phyloP scores from a whole-genome alignment of 1,284 basidiomycete genomes.

The Tranzscheliella williamsii region DNA sequence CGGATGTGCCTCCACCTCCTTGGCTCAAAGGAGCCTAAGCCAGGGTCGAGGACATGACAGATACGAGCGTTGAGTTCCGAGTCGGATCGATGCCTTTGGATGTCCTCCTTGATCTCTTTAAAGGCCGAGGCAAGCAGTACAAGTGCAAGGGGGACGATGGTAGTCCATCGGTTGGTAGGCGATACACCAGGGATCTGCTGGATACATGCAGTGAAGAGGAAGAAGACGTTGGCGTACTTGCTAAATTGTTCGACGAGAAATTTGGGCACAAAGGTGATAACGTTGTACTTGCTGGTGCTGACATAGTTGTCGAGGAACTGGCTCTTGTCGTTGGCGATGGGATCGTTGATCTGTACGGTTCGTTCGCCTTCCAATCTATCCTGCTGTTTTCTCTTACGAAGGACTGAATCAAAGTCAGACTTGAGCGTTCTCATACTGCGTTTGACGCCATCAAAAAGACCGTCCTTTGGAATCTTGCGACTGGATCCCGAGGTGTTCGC shows the following conservation, averaged over 20 bases:
- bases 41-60: slow-evolving; percentile 74
- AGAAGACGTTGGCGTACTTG: slow-evolving; percentile 98
- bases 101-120: slow-evolving; percentile 93
- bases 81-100: slow-evolving; percentile 96
- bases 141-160: slow-evolving; percentile 85
- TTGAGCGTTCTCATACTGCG: slow-evolving; percentile 35
- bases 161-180: slow-evolving; percentile 92
- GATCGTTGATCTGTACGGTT: slow-evolving; percentile 53
- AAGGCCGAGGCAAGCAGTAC: slow-evolving; percentile 94
- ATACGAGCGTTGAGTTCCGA: slow-evolving; percentile 83
- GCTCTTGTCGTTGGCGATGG: slow-evolving; percentile 47
- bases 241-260: slow-evolving; percentile 93
- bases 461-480: slow-evolving; percentile 36
- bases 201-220: slow-evolving; percentile 96
- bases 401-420: slow-evolving; percentile 37
- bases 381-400: slow-evolving; percentile 32
- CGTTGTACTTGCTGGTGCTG: slow-evolving; percentile 93
- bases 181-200: slow-evolving; percentile 98
- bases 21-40: slow-evolving; percentile 71
- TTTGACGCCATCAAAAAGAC: slow-evolving; percentile 36
- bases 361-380: slow-evolving; percentile 45
- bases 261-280: slow-evolving; percentile 85
- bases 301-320: slow-evolving; percentile 72
- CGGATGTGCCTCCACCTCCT: slow-evolving; percentile 85
- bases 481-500: slow-evolving; percentile 19